A percentile compares a stretch with the other conserved stretches of the same genome.
phyloP scores from a whole-genome alignment of 2,329 filamentous ascomycete genomes.

The Clonostachys chloroleuca region DNA sequence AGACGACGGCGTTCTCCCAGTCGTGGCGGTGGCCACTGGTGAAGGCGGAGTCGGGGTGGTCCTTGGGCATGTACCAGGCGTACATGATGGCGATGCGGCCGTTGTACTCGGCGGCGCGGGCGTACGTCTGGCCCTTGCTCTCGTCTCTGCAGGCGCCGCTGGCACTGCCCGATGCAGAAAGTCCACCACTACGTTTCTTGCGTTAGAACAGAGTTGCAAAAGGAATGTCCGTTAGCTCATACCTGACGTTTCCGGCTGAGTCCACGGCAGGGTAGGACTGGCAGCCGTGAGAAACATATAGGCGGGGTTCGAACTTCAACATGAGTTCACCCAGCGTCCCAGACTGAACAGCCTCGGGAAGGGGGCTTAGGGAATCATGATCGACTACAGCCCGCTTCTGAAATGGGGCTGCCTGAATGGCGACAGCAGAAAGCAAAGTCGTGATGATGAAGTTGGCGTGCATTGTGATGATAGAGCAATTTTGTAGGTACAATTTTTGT shows the following conservation, averaged over 20 bases:
- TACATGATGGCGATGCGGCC: constrained; percentile 31
- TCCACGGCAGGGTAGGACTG: constrained; percentile 60
- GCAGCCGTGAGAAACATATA: constrained; percentile 49
- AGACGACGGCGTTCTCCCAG: constrained; percentile 31
- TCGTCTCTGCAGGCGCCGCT: constrained; percentile 20
- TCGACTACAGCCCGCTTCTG: constrained; percentile 9
- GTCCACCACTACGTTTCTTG: constrained; percentile 19
- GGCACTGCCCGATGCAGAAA: constrained; percentile 18
- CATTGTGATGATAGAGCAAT: no score
- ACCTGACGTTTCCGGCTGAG: constrained; percentile 50
- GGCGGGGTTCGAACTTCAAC: constrained; percentile 19
- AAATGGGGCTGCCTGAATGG: no score
- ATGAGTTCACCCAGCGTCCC: constrained; percentile 15
- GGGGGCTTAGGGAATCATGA: constrained; percentile 16
- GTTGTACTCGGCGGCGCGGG: constrained; percentile 18
- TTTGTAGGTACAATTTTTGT: no score
- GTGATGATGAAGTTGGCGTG: no score
- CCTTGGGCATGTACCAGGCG: constrained; percentile 41
- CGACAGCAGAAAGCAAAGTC: no score
- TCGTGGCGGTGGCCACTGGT: constrained; percentile 30
- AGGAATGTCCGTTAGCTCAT: constrained; percentile 8
- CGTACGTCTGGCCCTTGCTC: constrained; percentile 30
- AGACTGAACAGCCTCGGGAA: constrained; percentile 14
- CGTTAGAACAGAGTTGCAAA: no score
- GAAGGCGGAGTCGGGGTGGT: constrained; percentile 24